Evolutionary conservation across 805 yeast species (phyloP).

Genomic region (Kazachstania viticola): DNA sequence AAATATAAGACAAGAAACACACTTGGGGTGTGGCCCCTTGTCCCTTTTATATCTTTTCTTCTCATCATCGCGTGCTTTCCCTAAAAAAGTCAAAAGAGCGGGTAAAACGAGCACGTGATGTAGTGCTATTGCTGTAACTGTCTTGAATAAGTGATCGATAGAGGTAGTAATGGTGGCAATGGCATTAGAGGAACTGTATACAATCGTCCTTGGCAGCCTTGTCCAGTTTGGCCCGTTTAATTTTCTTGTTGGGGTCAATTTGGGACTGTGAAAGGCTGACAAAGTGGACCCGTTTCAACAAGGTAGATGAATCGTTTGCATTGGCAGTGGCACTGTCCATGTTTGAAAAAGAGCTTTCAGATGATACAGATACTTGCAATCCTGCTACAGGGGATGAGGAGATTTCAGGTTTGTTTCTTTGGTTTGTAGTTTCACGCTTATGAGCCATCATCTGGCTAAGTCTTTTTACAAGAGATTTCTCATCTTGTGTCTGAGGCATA

Average conservation of each 20-base stretch:
- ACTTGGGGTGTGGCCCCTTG: no score
- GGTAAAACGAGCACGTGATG: no score
- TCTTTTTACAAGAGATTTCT: constrained; percentile 12
- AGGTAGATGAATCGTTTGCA: constrained; percentile 1
- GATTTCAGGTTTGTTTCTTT: not conserved
- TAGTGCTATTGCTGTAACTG: no score
- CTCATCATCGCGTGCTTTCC: no score
- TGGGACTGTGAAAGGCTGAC: constrained; percentile 19
- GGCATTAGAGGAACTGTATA: constrained; percentile 1
- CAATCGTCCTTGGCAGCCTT: constrained; percentile 4
- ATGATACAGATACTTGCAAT: not conserved
- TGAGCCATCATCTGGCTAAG: constrained; percentile 14
- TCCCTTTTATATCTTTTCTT: no score
- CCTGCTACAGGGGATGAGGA: constrained; percentile 1
- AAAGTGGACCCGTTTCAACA: constrained; percentile 17
- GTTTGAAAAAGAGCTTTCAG: not conserved
- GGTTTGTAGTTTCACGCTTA: constrained; percentile 6
- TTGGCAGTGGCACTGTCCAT: not conserved
- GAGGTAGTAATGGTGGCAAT: no score
- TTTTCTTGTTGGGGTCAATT: constrained; percentile 16
- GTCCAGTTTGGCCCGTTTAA: constrained; percentile 25
- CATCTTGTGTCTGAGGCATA: constrained; percentile 17
- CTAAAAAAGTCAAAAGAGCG: no score
- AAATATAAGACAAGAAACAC: no score
- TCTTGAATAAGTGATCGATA: no score